Conservation (phyloP, 495 filamentous ascomycete species). For the Umbilicaria muhlenbergii region DNA sequence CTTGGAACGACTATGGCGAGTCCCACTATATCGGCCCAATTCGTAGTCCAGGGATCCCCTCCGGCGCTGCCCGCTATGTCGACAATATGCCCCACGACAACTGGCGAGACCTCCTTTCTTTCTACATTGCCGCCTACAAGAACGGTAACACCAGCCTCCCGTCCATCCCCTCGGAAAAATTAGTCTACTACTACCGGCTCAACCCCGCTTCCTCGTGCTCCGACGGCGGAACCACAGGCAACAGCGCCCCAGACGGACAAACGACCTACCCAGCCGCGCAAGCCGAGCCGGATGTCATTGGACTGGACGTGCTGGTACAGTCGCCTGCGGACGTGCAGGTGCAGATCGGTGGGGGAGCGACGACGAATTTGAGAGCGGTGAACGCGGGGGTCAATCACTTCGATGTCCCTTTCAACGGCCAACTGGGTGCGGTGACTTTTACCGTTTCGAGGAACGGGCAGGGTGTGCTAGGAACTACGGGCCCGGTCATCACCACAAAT, state of each 20-base stretch:
- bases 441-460: conserved; percentile 27
- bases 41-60: conserved; percentile 29
- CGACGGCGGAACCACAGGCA: conserved; percentile 22
- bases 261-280: conserved; percentile 5
- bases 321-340: conserved; percentile 27
- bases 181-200: conserved; percentile 51
- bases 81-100: conserved; percentile 33
- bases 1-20: conserved; percentile 69
- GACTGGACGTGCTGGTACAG: conserved; percentile 19
- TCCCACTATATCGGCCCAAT: conserved; percentile 57
- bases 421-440: conserved; percentile 35
- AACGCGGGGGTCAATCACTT: conserved; percentile 37
- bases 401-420: conserved; percentile 30
- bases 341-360: conserved; percentile 29
- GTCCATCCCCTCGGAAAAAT: conserved; percentile 27
- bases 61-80: conserved; percentile 34
- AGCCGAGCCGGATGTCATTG: conserved; percentile 10
- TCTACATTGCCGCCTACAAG: conserved; percentile 51
- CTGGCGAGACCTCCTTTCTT: conserved; percentile 41
- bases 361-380: conserved; percentile 23
- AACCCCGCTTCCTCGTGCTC: conserved; percentile 21
- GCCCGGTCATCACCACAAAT: conserved; percentile 29
- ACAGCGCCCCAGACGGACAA: conserved; percentile 19
- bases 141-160: conserved; percentile 24
- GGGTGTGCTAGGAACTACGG: conserved; percentile 18